phyloP scores from a whole-genome alignment of 352 stramenopile genomes.

The Phytophthora tubulina region DNA sequence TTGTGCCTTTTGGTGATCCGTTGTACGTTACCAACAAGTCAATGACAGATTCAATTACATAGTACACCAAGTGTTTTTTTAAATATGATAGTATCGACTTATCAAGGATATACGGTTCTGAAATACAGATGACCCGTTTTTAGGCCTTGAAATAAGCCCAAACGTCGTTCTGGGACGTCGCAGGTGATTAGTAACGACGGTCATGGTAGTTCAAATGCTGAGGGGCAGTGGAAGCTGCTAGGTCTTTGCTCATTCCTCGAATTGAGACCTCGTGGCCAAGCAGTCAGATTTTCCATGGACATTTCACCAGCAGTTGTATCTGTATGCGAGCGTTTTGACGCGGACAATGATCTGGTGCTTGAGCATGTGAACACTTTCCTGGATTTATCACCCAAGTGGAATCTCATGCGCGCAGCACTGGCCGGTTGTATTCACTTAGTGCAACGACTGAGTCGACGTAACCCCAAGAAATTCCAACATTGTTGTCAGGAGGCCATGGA shows the following conservation, averaged over 20 bases:
- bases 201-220: neutral
- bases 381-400: conserved; percentile 63
- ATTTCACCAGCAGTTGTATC: conserved; percentile 62
- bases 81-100: neutral
- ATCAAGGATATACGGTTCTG: neutral
- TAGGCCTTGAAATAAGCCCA: conserved; percentile 1
- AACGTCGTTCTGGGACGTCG: conserved; percentile 2
- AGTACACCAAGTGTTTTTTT: neutral
- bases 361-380: conserved; percentile 61
- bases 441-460: conserved; percentile 50
- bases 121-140: neutral
- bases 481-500: conserved; percentile 74
- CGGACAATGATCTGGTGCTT: conserved; percentile 61
- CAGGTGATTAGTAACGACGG: conserved; percentile 20
- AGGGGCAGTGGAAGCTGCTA: neutral
- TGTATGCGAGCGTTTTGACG: conserved; percentile 56
- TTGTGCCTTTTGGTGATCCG: conserved; percentile 10
- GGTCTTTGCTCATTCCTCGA: conserved; percentile 23
- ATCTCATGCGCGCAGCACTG: conserved; percentile 62
- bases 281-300: neutral
- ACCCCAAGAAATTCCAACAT: conserved; percentile 50
- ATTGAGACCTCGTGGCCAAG: conserved; percentile 9
- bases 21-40: conserved; percentile 1
- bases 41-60: conserved; percentile 3
- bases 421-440: conserved; percentile 60